Base-by-base conservation (phyloP, 2,329 filamentous ascomycete genomes). In the Aspergillus glaucus region DNA sequence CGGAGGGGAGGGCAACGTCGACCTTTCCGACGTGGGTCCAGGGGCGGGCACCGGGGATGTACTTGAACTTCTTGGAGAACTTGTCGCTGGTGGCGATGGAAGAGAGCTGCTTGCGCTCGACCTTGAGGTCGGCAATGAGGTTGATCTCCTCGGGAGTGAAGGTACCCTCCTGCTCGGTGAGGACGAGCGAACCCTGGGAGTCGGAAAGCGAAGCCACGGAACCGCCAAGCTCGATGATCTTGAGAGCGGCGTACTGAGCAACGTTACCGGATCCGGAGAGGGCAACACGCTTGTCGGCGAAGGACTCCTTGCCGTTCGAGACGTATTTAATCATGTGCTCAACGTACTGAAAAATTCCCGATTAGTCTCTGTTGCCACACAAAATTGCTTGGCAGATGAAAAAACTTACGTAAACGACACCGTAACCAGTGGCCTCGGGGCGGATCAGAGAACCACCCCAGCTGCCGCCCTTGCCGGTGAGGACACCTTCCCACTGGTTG, bases 261-360 rank as follows among this genome's bases (percentile, higher is more conserved):
- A 97, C 93, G 77, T 98, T 98, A 59, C 93, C 93, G 51, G 92
- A 96, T 55, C 93, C 93, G 41, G 93, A 96, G 72, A 98, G 86
- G 71, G 92, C 88, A 49, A 97, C 93, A 52, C 85, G 86, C 82
- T 97, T 97, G 75, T 90, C 92, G 55, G 81, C 74, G 77, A 95
- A 95, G 59, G 80, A 81, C 67, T 94, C 90, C 68, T 86, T 85
- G 70, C 88, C 89, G 52, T 76, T 75, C 19, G 79, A 79, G 60
- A 88, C 88, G 73, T 95, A 86, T 72, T 87, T 78, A 67, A 97
- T 91, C 91, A 96, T 96, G 80, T 95, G 88, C 62, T 87, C 80
- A 67, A 95, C 88, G 71, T 95, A 95, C 37, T 40, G 9, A 36
- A 36, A 17, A 36, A n/a, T 36, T 15, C 14, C 15, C 19, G 9